Evolutionary conservation across 768 basidiomycete genomes (phyloP).

Genomic region (Glaciozyma martinii): DNA sequence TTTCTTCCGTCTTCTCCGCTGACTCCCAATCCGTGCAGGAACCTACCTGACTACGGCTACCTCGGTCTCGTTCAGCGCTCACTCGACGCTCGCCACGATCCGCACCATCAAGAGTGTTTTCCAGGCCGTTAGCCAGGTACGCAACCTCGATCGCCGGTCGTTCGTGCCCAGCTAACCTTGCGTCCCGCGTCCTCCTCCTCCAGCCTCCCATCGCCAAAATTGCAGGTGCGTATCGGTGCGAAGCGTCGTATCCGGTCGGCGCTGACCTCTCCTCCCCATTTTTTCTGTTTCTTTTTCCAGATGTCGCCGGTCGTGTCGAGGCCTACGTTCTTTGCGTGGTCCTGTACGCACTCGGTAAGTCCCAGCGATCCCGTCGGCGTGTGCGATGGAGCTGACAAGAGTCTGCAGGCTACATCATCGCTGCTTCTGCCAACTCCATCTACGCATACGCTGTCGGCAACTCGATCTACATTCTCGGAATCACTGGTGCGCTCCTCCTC

Average conservation of each 20-base stretch:
- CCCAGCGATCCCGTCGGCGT: no score
- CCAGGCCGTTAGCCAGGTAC: constrained; percentile 23
- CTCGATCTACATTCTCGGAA: constrained; percentile 38
- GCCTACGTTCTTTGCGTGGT: constrained; percentile 36
- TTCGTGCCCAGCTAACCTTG: not conserved
- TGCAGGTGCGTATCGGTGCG: constrained; percentile 28
- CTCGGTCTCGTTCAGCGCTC: constrained; percentile 33
- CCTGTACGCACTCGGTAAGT: constrained; percentile 32
- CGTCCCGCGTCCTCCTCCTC: constrained; percentile 29
- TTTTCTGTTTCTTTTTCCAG: no score
- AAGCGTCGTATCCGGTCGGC: no score
- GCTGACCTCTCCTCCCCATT: no score
- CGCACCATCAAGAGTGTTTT: constrained; percentile 36
- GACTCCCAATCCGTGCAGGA: constrained; percentile 24
- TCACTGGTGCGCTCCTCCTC: constrained; percentile 37
- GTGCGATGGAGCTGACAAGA: no score
- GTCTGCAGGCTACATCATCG: constrained; percentile 34
- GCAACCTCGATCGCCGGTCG: not conserved
- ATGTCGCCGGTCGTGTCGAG: constrained; percentile 33
- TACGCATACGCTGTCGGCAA: constrained; percentile 20
- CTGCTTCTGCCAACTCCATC: constrained; percentile 32
- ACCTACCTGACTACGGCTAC: constrained; percentile 35
- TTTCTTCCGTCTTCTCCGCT: no score
- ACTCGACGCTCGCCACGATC: constrained; percentile 38
- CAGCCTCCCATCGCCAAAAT: constrained; percentile 40